Evolutionary conservation across 108 stramenopile genomes (phyloP).

Genomic region (Asterionellopsis glacialis): DNA sequence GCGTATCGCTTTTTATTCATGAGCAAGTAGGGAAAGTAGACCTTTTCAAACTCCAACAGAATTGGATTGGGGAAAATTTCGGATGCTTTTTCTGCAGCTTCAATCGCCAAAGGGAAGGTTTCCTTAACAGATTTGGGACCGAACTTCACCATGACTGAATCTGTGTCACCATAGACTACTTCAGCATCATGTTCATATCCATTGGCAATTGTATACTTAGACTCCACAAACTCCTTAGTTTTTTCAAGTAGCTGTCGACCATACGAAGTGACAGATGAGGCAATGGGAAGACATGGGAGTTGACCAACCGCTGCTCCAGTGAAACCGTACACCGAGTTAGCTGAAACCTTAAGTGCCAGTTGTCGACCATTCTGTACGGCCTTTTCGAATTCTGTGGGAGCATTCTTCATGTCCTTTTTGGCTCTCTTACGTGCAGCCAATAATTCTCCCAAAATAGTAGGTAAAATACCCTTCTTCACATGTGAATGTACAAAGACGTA

Average conservation of each 20-base stretch:
- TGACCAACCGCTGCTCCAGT: slow-evolving; percentile 98
- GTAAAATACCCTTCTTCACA: slow-evolving; percentile 94
- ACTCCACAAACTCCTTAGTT: slow-evolving; percentile 93
- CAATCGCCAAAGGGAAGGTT: slow-evolving; percentile 91
- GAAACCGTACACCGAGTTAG: slow-evolving; percentile 99
- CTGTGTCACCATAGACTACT: slow-evolving; percentile 98
- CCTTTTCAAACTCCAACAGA: slow-evolving; percentile 95
- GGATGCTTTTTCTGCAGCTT: slow-evolving; percentile 94
- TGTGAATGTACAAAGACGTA: slow-evolving; percentile 89
- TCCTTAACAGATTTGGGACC: slow-evolving; percentile 89
- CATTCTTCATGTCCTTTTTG: slow-evolving; percentile 99
- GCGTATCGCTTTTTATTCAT: slow-evolving; percentile 99
- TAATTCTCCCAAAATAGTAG: slow-evolving; percentile 89
- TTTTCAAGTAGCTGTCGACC: slow-evolving; percentile 90
- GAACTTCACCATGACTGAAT: slow-evolving; percentile 99
- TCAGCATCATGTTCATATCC: slow-evolving; percentile 91
- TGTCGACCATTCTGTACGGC: slow-evolving; percentile 99
- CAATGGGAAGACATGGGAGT: slow-evolving; percentile 97
- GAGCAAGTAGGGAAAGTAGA: slow-evolving; percentile 97
- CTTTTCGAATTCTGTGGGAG: slow-evolving; percentile 96
- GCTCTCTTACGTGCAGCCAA: slow-evolving; percentile 94
- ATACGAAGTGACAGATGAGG: slow-evolving; percentile 94
- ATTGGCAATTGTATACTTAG: slow-evolving; percentile 90
- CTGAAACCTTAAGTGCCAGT: slow-evolving; percentile 97
- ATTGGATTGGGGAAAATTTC: slow-evolving; percentile 93